A percentile compares a stretch with the other conserved stretches of the same genome.
phyloP scores from a whole-genome alignment of 495 filamentous ascomycete genomes.

The Hypoxylon rickii region DNA sequence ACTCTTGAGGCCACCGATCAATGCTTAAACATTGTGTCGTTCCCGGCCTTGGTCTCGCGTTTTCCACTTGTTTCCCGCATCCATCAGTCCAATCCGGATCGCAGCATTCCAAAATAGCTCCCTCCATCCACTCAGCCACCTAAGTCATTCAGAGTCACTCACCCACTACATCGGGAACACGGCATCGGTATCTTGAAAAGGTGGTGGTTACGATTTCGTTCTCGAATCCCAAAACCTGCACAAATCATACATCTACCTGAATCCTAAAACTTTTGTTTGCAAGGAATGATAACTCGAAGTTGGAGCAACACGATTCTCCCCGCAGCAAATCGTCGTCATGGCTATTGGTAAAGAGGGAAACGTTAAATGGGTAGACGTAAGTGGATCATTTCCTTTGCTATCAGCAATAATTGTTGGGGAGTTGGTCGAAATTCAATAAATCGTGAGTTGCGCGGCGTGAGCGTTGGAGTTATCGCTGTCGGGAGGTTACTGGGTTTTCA shows the following conservation, averaged over 20 bases:
- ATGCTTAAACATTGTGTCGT: too few relatives aligned
- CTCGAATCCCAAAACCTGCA: too few relatives aligned
- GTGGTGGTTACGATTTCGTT: too few relatives aligned
- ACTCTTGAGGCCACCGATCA: too few relatives aligned
- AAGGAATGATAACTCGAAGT: constrained; percentile 36
- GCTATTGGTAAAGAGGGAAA: constrained; percentile 54
- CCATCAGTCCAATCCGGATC: constrained; percentile 10
- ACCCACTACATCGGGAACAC: background rate
- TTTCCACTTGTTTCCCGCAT: constrained; percentile 19
- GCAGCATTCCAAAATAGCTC: constrained; percentile 27
- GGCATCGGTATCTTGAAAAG: background rate
- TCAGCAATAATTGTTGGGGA: background rate
- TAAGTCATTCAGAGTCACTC: background rate
- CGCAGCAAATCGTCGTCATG: constrained; percentile 39
- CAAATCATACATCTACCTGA: background rate
- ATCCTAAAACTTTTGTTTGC: background rate
- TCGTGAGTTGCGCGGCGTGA: too few relatives aligned
- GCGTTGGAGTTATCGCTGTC: too few relatives aligned
- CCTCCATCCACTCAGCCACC: constrained; percentile 3
- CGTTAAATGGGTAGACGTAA: constrained; percentile 73
- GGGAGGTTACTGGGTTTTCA: too few relatives aligned
- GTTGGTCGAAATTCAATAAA: background rate
- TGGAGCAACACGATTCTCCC: background rate
- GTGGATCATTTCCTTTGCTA: constrained; percentile 24
- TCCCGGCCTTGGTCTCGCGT: constrained; percentile 1